Percentiles rank a stretch among this genome's conserved stretches.
phyloP scores from a whole-genome alignment of 1,139 yeast genomes.

The Geotrichum europaeum region DNA sequence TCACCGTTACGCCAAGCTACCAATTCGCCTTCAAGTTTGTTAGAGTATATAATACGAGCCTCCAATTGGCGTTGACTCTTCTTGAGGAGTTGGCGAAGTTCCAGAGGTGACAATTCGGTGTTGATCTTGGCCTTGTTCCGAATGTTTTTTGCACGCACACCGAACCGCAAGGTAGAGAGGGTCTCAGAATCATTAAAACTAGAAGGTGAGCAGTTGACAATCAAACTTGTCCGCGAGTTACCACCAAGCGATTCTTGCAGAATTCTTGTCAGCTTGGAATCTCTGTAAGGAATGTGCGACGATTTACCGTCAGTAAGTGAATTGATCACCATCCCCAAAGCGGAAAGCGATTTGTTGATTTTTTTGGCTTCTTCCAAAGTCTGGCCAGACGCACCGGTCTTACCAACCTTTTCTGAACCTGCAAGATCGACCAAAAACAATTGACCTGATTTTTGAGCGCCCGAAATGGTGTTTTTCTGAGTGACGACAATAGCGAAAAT shows the following conservation, averaged over 20 bases:
- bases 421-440: constrained; percentile 80
- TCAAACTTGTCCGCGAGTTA: constrained; percentile 71
- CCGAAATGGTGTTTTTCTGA: constrained; percentile 54
- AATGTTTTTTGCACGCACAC: constrained; percentile 69
- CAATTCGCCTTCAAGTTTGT: constrained; percentile 49
- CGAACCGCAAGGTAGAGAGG: constrained; percentile 70
- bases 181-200: constrained; percentile 60
- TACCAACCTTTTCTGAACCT: constrained; percentile 79
- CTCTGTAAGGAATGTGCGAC: constrained; percentile 67
- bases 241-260: constrained; percentile 85
- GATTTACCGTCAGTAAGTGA: constrained; percentile 65
- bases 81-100: constrained; percentile 46
- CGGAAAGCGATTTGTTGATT: constrained; percentile 69
- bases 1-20: constrained; percentile 45
- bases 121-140: constrained; percentile 64
- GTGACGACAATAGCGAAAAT: constrained; percentile 64
- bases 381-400: constrained; percentile 72
- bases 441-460: constrained; percentile 57
- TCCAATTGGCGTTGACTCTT: constrained; percentile 47
- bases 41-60: constrained; percentile 41
- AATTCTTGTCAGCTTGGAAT: constrained; percentile 76
- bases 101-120: constrained; percentile 56
- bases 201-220: constrained; percentile 74
- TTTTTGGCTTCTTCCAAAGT: constrained; percentile 78
- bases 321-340: constrained; percentile 76